Percentiles rank a stretch among this genome's conserved stretches.
Evolutionary conservation across 139 green algal genomes (phyloP).

Genomic region (Chlorella sorokiniana): DNA sequence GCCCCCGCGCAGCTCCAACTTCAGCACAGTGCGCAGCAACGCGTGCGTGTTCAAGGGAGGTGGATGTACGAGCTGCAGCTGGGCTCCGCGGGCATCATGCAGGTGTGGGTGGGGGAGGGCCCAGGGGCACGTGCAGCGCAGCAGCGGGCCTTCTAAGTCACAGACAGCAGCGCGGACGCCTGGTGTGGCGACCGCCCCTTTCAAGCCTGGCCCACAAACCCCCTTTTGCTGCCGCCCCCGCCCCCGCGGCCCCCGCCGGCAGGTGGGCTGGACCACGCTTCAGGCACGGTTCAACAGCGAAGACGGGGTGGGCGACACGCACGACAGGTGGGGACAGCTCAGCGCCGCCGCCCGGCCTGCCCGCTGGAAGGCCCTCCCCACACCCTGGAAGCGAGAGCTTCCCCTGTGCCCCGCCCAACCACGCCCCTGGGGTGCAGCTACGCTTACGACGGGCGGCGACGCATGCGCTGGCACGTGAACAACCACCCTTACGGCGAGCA

Average conservation of each 20-base stretch:
- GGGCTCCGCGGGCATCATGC: constrained; percentile 79
- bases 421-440: constrained; percentile 38
- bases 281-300: constrained; percentile 87
- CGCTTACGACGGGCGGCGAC: constrained; percentile 80
- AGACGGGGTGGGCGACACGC: constrained; percentile 90
- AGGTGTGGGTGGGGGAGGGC: no score
- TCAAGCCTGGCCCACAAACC: no score
- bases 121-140: no score
- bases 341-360: no score
- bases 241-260: no score
- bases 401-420: no score
- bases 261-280: constrained; percentile 63
- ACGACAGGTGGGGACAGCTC: no score
- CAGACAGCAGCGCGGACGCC: no score
- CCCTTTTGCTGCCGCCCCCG: background rate
- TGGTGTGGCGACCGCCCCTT: no score
- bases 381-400: no score
- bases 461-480: constrained; percentile 84
- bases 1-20: constrained; percentile 52
- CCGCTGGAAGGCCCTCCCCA: background rate
- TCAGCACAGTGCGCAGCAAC: constrained; percentile 77
- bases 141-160: no score
- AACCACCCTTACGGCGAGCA: constrained; percentile 73
- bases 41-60: constrained; percentile 68
- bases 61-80: constrained; percentile 93